Conservation (phyloP, 495 filamentous ascomycete genomes). For the Neurospora cerealis region DNA sequence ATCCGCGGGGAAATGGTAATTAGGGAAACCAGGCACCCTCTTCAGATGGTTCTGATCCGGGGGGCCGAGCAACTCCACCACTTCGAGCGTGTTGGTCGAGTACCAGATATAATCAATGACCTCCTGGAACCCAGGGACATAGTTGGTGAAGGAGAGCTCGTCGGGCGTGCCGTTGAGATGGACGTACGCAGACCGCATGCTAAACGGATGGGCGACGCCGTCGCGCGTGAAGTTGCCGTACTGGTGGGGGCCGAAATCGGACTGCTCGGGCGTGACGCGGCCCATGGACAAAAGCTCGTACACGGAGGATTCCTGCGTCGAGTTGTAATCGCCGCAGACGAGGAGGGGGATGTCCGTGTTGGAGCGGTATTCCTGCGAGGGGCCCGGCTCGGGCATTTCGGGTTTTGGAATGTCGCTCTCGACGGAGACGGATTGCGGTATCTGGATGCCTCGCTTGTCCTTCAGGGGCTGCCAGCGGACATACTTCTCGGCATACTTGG, state of each 20-base stretch:
- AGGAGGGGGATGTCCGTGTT: conserved; percentile 83
- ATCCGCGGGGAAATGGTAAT: conserved; percentile 95
- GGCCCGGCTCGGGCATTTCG: conserved; percentile 37
- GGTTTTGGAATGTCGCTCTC: conserved; percentile 24
- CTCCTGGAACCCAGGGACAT: conserved; percentile 80
- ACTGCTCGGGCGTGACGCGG: conserved; percentile 57
- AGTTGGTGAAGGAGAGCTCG: conserved; percentile 92
- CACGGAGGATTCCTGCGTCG: conserved; percentile 69
- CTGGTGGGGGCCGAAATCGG: conserved; percentile 56
- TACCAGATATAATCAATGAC: conserved; percentile 98
- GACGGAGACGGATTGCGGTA: conserved; percentile 43
- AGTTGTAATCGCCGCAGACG: conserved; percentile 95
- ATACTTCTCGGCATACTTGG: conserved; percentile 74
- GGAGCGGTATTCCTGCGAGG: conserved; percentile 62
- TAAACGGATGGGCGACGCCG: conserved; percentile 91
- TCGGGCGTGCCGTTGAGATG: conserved; percentile 53
- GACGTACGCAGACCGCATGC: conserved; percentile 76
- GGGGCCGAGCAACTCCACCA: conserved; percentile 77
- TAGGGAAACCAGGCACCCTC: conserved; percentile 88
- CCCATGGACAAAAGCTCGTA: conserved; percentile 80
- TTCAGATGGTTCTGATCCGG: conserved; percentile 86
- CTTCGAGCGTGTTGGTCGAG: conserved; percentile 80
- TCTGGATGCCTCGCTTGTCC: conserved; percentile 67
- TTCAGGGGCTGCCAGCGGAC: conserved; percentile 61
- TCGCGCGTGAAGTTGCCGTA: conserved; percentile 90